These are phyloP conservation scores for Tuber magnatum DNA, from an alignment of 495 filamentous ascomycete species.

Conservation along the genomic window DNA sequence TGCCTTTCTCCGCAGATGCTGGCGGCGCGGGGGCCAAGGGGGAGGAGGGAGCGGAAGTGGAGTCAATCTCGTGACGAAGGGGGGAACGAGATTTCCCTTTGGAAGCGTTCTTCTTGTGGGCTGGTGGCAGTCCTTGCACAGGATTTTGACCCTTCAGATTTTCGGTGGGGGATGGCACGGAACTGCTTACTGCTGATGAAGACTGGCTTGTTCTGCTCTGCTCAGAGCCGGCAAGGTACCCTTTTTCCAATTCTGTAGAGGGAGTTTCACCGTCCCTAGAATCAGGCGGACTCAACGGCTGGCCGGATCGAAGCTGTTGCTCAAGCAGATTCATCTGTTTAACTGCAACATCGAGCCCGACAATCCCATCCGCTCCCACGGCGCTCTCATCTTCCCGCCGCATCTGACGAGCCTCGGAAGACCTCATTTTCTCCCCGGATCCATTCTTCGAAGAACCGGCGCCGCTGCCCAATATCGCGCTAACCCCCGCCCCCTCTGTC, in stretches of 20 bases:
- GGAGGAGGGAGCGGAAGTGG: constrained; percentile 7
- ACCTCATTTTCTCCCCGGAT: constrained; percentile 22
- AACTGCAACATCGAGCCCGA: constrained; percentile 37
- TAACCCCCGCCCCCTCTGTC: constrained; percentile 30
- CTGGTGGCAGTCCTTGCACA: constrained; percentile 5
- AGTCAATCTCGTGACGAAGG: constrained; percentile 33
- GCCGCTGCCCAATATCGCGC: constrained; percentile 19
- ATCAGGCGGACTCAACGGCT: constrained; percentile 36
- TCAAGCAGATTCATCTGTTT: constrained; percentile 37
- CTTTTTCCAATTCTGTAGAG: constrained; percentile 22
- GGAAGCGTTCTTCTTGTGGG: constrained; percentile 9
- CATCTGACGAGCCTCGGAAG: constrained; percentile 14
- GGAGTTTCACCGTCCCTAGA: constrained; percentile 36
- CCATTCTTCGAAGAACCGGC: constrained; percentile 16
- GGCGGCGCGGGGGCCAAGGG: constrained; percentile 3
- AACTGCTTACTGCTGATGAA: constrained; percentile 13
- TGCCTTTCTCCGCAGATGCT: neutral
- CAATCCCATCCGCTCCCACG: constrained; percentile 24
- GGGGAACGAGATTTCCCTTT: constrained; percentile 38
- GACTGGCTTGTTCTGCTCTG: constrained; percentile 24
- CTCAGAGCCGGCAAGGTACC: constrained; percentile 26
- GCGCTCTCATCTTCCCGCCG: constrained; percentile 3
- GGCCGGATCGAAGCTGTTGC: constrained; percentile 27
- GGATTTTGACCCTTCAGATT: constrained; percentile 19
- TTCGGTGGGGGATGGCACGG: constrained; percentile 16